phyloP scores from a whole-genome alignment of 2,329 filamentous ascomycete genomes.

The Sarocladium brachiariae region DNA sequence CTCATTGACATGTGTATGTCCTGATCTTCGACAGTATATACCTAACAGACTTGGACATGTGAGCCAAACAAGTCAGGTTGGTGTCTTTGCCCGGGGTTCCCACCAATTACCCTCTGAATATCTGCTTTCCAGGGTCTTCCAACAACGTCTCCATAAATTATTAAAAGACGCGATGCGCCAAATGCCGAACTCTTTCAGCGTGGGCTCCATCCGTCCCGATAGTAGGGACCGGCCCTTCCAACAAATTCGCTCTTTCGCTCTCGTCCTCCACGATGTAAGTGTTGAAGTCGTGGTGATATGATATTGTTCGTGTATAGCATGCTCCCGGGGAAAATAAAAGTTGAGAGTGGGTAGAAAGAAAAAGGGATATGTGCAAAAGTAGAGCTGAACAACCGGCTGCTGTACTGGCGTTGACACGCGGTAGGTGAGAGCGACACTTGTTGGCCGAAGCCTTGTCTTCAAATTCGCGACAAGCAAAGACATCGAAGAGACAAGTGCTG shows the following conservation, averaged over 20 bases:
- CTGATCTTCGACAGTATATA: neutral
- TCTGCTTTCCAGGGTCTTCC: neutral
- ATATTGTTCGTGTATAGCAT: neutral
- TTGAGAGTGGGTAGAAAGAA: neutral
- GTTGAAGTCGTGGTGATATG: constrained; percentile 7
- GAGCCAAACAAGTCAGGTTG: neutral
- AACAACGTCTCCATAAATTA: neutral
- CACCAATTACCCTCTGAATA: neutral
- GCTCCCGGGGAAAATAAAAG: constrained; percentile 1
- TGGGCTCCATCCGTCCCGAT: neutral
- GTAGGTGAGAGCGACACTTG: too few relatives aligned
- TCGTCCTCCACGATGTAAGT: constrained; percentile 1
- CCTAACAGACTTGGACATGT: neutral
- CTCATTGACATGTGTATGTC: neutral
- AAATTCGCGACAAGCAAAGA: too few relatives aligned
- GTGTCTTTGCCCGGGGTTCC: neutral
- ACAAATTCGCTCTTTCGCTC: neutral
- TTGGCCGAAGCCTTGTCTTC: too few relatives aligned
- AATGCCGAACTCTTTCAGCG: neutral
- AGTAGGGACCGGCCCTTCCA: constrained; percentile 8
- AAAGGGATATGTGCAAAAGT: constrained; percentile 8
- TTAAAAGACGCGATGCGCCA: neutral
- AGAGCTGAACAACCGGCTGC: neutral
- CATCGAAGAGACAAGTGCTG: too few relatives aligned
- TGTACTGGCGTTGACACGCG: neutral